phyloP scores from a whole-genome alignment of 1,284 basidiomycete species.

The Pascua guehoae region DNA sequence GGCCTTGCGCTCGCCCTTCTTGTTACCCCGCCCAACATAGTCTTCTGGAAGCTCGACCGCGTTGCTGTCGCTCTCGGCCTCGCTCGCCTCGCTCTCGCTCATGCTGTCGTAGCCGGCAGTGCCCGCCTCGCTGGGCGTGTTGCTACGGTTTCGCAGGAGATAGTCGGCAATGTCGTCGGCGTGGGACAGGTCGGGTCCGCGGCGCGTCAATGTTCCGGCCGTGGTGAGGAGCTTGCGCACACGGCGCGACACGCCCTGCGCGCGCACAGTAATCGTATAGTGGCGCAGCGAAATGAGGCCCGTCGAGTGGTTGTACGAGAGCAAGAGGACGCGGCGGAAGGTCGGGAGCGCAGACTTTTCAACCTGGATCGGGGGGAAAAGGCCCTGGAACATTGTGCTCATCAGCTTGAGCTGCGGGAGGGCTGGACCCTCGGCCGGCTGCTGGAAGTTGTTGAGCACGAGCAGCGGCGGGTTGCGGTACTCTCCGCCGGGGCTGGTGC shows the following conservation, averaged over 20 bases:
- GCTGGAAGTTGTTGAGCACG: conserved; percentile 53
- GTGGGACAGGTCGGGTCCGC: conserved; percentile 68
- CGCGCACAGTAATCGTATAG: conserved; percentile 91
- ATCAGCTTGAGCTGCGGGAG: conserved; percentile 53
- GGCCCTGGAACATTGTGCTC: conserved; percentile 55
- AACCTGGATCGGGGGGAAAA: conserved; percentile 55
- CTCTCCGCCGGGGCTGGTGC: conserved; percentile 46
- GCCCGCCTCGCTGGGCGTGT: conserved; percentile 38
- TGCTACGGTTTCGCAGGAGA: conserved; percentile 61
- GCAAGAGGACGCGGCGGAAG: conserved; percentile 82
- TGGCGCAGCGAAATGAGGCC: conserved; percentile 91
- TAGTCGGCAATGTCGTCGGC: conserved; percentile 96
- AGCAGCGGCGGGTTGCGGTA: conserved; percentile 51
- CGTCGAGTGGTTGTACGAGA: conserved; percentile 83
- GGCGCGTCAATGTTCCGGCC: conserved; percentile 38
- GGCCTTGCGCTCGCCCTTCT: conserved; percentile 82
- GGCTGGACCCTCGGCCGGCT: conserved; percentile 46
- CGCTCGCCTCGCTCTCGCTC: conserved; percentile 57
- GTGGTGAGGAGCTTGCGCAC: conserved; percentile 76
- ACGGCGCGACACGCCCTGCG: conserved; percentile 86
- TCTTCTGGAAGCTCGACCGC: conserved; percentile 78
- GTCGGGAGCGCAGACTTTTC: conserved; percentile 76
- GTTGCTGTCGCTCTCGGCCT: conserved; percentile 70
- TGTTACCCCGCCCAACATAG: conserved; percentile 92
- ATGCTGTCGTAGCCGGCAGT: conserved; percentile 73